These are phyloP conservation scores for Ceratobasidium theobromae DNA, from an alignment of 1,284 basidiomycete species.

Conservation along the genomic window DNA sequence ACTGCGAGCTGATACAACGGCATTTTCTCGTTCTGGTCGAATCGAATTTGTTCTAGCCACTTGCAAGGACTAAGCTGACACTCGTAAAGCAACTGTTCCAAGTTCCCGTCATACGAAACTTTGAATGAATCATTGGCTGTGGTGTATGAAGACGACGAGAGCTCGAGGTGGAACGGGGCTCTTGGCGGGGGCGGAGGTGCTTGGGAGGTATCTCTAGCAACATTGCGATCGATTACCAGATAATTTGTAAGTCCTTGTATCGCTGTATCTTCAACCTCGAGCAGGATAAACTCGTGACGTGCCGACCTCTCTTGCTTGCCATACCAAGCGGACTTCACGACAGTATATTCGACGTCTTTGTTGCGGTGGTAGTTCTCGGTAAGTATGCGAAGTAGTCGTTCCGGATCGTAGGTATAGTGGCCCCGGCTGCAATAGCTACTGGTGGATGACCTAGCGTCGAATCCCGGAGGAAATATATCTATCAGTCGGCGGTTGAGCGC, in stretches of 20 bases:
- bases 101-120: not conserved
- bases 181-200: not conserved
- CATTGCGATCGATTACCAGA: not conserved
- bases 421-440: no score
- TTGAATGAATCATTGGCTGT: not conserved
- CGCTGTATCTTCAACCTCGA: slow-evolving; percentile 1
- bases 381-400: no score
- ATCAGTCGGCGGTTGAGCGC: no score
- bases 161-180: not conserved
- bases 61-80: not conserved
- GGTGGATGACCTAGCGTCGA: no score
- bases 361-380: slow-evolving; percentile 24
- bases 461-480: no score
- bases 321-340: slow-evolving; percentile 12
- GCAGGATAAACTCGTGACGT: not conserved
- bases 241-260: not conserved
- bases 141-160: no score
- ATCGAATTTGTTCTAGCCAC: not conserved
- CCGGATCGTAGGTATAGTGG: no score
- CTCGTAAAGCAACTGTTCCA: not conserved
- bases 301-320: not conserved
- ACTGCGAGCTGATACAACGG: not conserved
- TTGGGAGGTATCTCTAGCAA: not conserved
- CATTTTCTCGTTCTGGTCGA: not conserved
- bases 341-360: not conserved